A percentile compares a stretch with the other conserved stretches of the same genome.
Evolutionary conservation across 768 basidiomycete genomes (phyloP).

Genomic region (Lyophyllum decastes): DNA sequence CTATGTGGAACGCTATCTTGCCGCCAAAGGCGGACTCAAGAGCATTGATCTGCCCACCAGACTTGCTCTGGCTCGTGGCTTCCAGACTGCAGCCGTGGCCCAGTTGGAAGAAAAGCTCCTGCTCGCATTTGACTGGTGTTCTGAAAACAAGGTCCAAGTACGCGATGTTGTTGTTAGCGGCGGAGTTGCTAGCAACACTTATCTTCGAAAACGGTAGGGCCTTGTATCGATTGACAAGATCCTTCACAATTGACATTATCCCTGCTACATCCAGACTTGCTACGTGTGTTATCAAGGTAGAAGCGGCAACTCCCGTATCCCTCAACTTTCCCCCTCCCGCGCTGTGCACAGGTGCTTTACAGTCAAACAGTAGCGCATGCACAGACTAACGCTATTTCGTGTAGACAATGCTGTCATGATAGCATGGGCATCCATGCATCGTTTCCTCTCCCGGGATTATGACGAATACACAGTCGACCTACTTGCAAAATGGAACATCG

Average conservation of each 20-base stretch:
- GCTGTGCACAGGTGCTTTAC: conserved; percentile 75
- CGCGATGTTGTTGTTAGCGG: conserved; percentile 81
- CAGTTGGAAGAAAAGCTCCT: conserved; percentile 78
- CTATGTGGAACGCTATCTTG: conserved; percentile 60
- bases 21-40: conserved; percentile 39
- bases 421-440: conserved; percentile 86
- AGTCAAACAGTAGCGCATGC: neutral
- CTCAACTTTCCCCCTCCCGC: conserved; percentile 74
- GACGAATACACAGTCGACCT: conserved; percentile 65
- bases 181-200: conserved; percentile 88
- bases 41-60: conserved; percentile 38
- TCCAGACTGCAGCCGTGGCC: conserved; percentile 69
- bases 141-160: conserved; percentile 41
- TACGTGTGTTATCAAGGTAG: conserved; percentile 25
- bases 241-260: neutral
- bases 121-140: conserved; percentile 51
- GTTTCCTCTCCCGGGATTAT: conserved; percentile 63
- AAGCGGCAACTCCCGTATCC: conserved; percentile 30
- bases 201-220: conserved; percentile 63
- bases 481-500: conserved; percentile 78
- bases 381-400: neutral
- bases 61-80: conserved; percentile 62
- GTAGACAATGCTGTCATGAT: conserved; percentile 98
- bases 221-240: neutral
- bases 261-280: conserved; percentile 26